Evolutionary conservation across 2,329 filamentous ascomycete genomes (phyloP), one percentile per base, ranked within the genome.

Genomic region (Coniochaeta sp.): DNA sequence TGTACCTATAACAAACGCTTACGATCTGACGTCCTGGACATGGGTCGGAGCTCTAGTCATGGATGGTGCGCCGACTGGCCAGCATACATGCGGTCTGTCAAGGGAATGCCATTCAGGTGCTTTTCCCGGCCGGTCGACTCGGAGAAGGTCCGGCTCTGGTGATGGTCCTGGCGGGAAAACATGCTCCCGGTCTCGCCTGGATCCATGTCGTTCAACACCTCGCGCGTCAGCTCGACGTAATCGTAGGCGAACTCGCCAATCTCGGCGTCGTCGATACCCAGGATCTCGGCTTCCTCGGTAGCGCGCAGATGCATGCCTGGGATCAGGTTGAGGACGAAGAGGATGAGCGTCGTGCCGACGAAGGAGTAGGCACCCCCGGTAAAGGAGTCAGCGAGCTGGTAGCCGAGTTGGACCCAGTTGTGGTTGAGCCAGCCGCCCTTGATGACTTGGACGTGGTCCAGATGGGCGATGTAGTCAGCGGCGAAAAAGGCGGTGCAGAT

Each of bases 161-260:
- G 47, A 14, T 52, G 47, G 47, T 56, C 54, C 31, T 38, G 34
- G 24, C 34, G 7, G 38, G 56, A 58, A 56, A 76, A 81, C 38
- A 78, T 72, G 63, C 74, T 80, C 8, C 68, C 73, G 6, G 70
- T 72, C 59, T 80, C 78, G 62, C 72, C 78, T 62, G 72, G 75
- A 19, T 80, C 78, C 9, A 77, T 70, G 52, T 79, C 79, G 62
- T 76, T 79, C 57, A 80, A 69, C 43, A 81, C 77, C 67, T 81
- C 79, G 38, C 73, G 67, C 26, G 73, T 66, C 44, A 70, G 61
- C 60, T 69, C 67, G 65, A 96, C 90, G 68, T 96, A 96, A 74
- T 96, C 92, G 73, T 96, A 96, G n/a, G 91, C 92, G 72, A 95
- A 96, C 77, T 96, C 92, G 72, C 92, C 92, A 69, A 96, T 90